Base-by-base conservation (phyloP, 108 stramenopile genomes). In the Skeletonema grethae region DNA sequence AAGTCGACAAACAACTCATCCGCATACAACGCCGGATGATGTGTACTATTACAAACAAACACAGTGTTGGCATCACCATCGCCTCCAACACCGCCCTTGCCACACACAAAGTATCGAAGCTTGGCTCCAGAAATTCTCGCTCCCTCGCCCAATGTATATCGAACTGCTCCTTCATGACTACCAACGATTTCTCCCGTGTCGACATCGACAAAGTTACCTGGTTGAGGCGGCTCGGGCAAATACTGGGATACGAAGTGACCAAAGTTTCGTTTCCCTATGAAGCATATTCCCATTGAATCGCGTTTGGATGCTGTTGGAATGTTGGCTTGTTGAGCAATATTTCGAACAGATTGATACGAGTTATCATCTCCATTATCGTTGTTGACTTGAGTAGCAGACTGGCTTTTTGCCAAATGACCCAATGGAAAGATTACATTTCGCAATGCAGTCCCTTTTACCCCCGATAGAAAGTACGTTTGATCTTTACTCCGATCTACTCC, bases 201-300 rank as follows among this genome's bases (percentile, higher is more conserved):
- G 11, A 95, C 82, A 70, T 90, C 86, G 32, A 93, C 82, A 69
- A 94, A 96, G 25, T 73, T 55, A 46, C 93, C 90, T 56, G 76
- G 69, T 4, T 45, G 25, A 25, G 73, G 56, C 12, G 48, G 24
- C 30, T 80, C 75, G 8, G 80, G 65, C 20, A 97, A 39, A 74
- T 96, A 97, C 68, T 96, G 80, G 4, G 90, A 80, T 25, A 98
- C 67, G 69, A 97, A 99, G 0, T 87, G 81, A 15, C 81, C 86
- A 83, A 96, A 91, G 45, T 87, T 84, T 36, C 96, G 88, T 74
- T 96, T 96, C 36, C 97, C 97, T 8, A 99, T 87, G 81, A 97
- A 99, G 72, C 98, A 99, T 63, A 99, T 96, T 4, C 98, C 98
- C 84, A 96, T 91, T 12, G 87, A 89, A 45, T 99, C 98, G 61